phyloP scores from a whole-genome alignment of 2,329 filamentous ascomycete species.

The Juglanconis oblonga region DNA sequence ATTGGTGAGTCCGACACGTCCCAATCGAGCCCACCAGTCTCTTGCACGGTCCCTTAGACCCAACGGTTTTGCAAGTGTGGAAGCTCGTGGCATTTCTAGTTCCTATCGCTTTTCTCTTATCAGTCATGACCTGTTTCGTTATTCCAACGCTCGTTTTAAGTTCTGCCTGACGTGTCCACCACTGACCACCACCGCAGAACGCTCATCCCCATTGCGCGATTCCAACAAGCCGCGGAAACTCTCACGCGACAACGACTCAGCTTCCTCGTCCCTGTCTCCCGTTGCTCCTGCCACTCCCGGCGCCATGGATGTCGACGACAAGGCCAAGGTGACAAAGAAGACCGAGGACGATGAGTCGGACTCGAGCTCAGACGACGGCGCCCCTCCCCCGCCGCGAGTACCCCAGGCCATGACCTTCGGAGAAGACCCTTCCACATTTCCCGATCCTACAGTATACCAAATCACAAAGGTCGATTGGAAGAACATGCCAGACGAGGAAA shows the following conservation, averaged over 20 bases:
- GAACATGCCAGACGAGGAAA: constrained; percentile 80
- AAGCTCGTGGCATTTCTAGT: background rate
- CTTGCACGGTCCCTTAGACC: background rate
- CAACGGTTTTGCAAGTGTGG: background rate
- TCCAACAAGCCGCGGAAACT: constrained; percentile 47
- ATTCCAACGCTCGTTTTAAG: background rate
- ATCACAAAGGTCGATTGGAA: constrained; percentile 68
- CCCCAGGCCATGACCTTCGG: constrained; percentile 88
- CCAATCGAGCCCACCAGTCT: background rate
- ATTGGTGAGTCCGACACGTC: constrained; percentile 27
- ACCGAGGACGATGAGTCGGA: constrained; percentile 41
- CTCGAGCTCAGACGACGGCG: constrained; percentile 55
- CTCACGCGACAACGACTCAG: constrained; percentile 51
- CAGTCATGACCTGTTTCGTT: background rate
- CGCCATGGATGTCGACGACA: constrained; percentile 56
- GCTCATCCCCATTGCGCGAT: constrained; percentile 53
- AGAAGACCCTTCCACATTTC: constrained; percentile 85
- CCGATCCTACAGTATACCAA: constrained; percentile 91
- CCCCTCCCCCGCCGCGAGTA: constrained; percentile 59
- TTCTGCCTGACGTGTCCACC: background rate
- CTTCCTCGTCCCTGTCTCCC: constrained; percentile 59
- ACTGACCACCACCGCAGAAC: constrained; percentile 37
- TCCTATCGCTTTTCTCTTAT: background rate
- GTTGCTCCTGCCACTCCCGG: constrained; percentile 48
- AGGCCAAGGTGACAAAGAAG: constrained; percentile 34